Evolutionary conservation across 352 stramenopile species (phyloP), one percentile per base, ranked within the genome.

Genomic region (Phytophthora vignae): DNA sequence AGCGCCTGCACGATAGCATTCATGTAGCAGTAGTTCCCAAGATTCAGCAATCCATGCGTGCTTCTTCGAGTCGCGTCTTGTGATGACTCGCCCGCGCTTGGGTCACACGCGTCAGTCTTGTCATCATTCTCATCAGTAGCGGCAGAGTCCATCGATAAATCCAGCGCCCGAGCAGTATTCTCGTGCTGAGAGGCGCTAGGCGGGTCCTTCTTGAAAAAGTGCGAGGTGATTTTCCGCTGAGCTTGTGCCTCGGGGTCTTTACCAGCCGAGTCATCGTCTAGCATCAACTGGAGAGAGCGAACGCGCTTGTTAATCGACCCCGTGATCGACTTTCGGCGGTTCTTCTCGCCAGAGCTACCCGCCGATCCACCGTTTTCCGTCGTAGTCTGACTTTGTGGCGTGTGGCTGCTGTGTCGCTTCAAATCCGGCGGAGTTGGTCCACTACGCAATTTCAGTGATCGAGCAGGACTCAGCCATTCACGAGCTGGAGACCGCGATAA

Each of bases 21-120:
- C 84, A 99, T 96, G 70, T 97, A 97, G 75, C 90, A 97, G 62
- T 91, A 95, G 65, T 97, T 95, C 59, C 97, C 97, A 15, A 99
- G 75, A 72, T 99, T 99, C 19, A 98, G 68, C 19, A 99, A 79
- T n/a, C 97, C 97, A 40, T 95, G 90, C 1, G 78, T 86, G n/a
- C 83, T 86, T 46, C 83, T 81, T 27, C 76, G 74, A 19, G 64
- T 65, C 33, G 49, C 71, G 58, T 71, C 64, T 22, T 58, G 53
- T 5, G 62, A 40, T 12, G 60, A 67, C 4, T 54, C 68, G 27
- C 46, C 55, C 21, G 38, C n/a, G 44, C 29, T 75, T 33, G 33
- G 10, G 17, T 60, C 56, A 11, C 52, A 21, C 27, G 38, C 38
- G 56, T 71, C 56, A 14, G 33, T 55, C 55, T 78, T 52, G 12